These are phyloP conservation scores for Colletotrichum viniferum DNA, from an alignment of 2,329 filamentous ascomycete species.

Conservation along the genomic window DNA sequence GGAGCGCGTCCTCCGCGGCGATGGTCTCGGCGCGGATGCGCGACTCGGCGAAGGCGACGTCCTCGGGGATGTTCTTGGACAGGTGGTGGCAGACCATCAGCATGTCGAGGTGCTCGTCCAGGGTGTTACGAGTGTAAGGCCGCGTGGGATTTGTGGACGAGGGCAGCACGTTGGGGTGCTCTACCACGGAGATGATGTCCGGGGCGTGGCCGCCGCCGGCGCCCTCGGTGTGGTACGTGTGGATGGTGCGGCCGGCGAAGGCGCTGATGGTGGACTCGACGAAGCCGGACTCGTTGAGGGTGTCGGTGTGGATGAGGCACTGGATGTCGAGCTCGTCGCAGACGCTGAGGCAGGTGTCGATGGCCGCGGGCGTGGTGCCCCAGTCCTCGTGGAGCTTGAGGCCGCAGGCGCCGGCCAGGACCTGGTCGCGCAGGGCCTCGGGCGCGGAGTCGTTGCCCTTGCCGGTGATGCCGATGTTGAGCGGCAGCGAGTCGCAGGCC, in stretches of 20 bases:
- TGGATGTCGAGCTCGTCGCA: conserved; percentile 94
- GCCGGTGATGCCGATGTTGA: conserved; percentile 90
- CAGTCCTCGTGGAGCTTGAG: conserved; percentile 97
- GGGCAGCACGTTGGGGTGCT: conserved; percentile 85
- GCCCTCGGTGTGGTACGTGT: conserved; percentile 97
- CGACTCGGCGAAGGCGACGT: conserved; percentile 92
- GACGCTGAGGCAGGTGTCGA: conserved; percentile 83
- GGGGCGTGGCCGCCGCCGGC: conserved; percentile 94
- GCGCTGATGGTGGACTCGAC: conserved; percentile 89
- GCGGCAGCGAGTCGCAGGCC: conserved; percentile 77
- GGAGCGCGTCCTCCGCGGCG: conserved; percentile 92
- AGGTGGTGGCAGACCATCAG: conserved; percentile 98
- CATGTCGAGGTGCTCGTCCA: conserved; percentile 98
- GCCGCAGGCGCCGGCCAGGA: conserved; percentile 83
- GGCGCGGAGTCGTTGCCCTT: conserved; percentile 88
- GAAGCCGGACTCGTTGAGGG: conserved; percentile 95
- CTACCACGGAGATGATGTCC: conserved; percentile 93
- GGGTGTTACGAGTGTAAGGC: conserved; percentile 88
- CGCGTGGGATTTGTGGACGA: conserved; percentile 92
- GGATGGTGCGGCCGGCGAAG: conserved; percentile 86
- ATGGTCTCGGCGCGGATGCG: conserved; percentile 96
- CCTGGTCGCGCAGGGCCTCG: conserved; percentile 76
- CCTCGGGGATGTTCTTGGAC: conserved; percentile 90
- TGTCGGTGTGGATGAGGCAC: conserved; percentile 94
- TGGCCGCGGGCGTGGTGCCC: conserved; percentile 89